Percentiles rank a stretch among this genome's conserved stretches.
Conservation (phyloP, 306 rosid species). For the Gillenia trifoliata region DNA sequence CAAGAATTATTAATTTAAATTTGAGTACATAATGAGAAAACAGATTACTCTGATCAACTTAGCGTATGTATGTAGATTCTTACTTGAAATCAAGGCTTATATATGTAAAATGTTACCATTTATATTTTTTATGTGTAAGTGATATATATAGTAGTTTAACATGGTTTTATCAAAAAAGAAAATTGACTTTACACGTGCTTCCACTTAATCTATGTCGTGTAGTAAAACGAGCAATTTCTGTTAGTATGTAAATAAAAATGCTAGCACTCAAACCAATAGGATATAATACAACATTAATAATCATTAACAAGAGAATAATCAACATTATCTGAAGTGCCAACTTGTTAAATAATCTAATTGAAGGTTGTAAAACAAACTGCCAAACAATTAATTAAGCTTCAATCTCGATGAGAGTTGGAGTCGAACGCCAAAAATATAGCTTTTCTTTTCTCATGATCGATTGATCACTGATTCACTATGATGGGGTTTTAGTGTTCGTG, state of each 20-base stretch:
- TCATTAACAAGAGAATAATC: conserved; percentile 18
- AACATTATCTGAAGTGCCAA: conserved; percentile 33
- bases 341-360: conserved; percentile 19
- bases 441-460: conserved; percentile 20
- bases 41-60: too few relatives aligned
- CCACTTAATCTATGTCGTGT: conserved; percentile 5
- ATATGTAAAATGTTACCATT: too few relatives aligned
- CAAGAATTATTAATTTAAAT: too few relatives aligned
- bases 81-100: too few relatives aligned
- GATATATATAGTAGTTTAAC: too few relatives aligned
- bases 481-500: conserved; percentile 20
- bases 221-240: background rate
- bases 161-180: background rate
- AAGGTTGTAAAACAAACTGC: background rate
- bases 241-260: background rate
- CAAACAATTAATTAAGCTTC: background rate
- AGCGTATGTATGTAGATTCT: too few relatives aligned
- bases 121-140: too few relatives aligned
- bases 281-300: conserved; percentile 12
- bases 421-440: background rate
- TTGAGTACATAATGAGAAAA: too few relatives aligned
- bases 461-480: conserved; percentile 8
- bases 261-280: conserved; percentile 11
- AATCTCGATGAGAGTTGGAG: conserved; percentile 13
- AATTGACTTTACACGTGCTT: conserved; percentile 9